Percentiles rank a stretch among this genome's conserved stretches.
These are phyloP conservation scores for Turnera subulata DNA, from an alignment of 345 rosid species.

Conservation along the genomic window DNA sequence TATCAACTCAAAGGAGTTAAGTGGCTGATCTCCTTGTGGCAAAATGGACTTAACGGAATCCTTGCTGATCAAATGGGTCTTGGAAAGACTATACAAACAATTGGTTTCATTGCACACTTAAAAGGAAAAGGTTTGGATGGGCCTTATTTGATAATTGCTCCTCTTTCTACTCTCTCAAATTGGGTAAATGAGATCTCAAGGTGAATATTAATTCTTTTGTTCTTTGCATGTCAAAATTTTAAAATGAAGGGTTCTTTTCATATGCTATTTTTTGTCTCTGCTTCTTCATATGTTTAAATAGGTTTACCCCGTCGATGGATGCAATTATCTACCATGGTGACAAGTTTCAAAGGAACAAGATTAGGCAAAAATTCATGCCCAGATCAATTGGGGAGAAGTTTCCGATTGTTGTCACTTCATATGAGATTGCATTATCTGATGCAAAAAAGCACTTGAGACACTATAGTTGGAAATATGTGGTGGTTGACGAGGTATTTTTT, in stretches of 20 bases:
- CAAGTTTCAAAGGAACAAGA: constrained; percentile 57
- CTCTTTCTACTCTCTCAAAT: constrained; percentile 94
- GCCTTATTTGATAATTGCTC: constrained; percentile 89
- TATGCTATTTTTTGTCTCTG: background rate
- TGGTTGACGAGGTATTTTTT: constrained; percentile 81
- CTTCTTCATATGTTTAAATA: constrained; percentile 15
- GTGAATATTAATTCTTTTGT: constrained; percentile 25
- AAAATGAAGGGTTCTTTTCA: background rate
- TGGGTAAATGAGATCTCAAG: constrained; percentile 86
- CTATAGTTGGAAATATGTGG: constrained; percentile 84
- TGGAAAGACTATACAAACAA: constrained; percentile 96
- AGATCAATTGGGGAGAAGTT: constrained; percentile 66
- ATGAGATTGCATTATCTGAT: constrained; percentile 82
- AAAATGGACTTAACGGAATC: constrained; percentile 93
- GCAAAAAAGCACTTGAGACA: constrained; percentile 60
- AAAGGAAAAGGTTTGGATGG: constrained; percentile 86
- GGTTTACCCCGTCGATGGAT: constrained; percentile 72
- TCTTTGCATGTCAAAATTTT: constrained; percentile 8
- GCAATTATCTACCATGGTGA: constrained; percentile 84
- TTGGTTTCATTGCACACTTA: constrained; percentile 83
- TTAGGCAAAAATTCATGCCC: constrained; percentile 71
- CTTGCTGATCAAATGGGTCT: constrained; percentile 99
- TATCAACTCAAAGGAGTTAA: constrained; percentile 97
- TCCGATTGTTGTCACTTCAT: constrained; percentile 82
- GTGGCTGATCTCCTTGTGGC: constrained; percentile 95